Conservation (phyloP, 345 rosid species). For the Eucalyptus pauciflora region DNA sequence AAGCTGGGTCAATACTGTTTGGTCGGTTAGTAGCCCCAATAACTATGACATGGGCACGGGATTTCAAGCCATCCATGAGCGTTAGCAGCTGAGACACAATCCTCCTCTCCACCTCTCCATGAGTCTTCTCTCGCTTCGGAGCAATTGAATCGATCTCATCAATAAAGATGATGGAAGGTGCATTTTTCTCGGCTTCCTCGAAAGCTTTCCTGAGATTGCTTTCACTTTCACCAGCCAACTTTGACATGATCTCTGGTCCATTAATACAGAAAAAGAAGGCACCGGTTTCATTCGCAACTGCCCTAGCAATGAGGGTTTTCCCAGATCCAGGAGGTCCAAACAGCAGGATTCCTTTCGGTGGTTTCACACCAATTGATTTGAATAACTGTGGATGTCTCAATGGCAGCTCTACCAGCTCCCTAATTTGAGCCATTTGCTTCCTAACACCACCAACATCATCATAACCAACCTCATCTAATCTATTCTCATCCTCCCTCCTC, state of each 20-base stretch:
- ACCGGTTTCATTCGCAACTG: slow-evolving; percentile 95
- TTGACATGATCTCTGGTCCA: slow-evolving; percentile 97
- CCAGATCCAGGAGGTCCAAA: slow-evolving; percentile 88
- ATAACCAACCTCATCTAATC: slow-evolving; percentile 91
- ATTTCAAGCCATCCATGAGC: slow-evolving; percentile 90
- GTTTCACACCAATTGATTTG: slow-evolving; percentile 97
- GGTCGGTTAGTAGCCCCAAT: slow-evolving; percentile 99
- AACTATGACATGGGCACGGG: slow-evolving; percentile 90
- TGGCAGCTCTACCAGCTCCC: slow-evolving; percentile 91
- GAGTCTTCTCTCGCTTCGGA: slow-evolving; percentile 91
- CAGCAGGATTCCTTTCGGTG: slow-evolving; percentile 87
- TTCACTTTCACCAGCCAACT: slow-evolving; percentile 97
- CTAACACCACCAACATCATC: slow-evolving; percentile 99
- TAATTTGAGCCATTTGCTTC: slow-evolving; percentile 97
- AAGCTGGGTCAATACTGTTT: slow-evolving; percentile 88
- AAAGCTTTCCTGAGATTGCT: slow-evolving; percentile 96
- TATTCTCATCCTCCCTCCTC: slow-evolving; percentile 87
- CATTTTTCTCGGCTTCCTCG: slow-evolving; percentile 96
- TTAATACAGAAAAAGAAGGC: slow-evolving; percentile 95
- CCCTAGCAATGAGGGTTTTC: slow-evolving; percentile 91
- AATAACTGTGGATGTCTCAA: slow-evolving; percentile 91
- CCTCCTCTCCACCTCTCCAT: slow-evolving; percentile 97
- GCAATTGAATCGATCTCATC: slow-evolving; percentile 97
- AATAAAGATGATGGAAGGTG: slow-evolving; percentile 90
- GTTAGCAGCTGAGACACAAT: slow-evolving; percentile 93